A percentile compares a stretch with the other conserved stretches of the same genome.
These are phyloP conservation scores for Tricholoma bakamatsutake DNA, from an alignment of 768 basidiomycete genomes.

Conservation along the genomic window DNA sequence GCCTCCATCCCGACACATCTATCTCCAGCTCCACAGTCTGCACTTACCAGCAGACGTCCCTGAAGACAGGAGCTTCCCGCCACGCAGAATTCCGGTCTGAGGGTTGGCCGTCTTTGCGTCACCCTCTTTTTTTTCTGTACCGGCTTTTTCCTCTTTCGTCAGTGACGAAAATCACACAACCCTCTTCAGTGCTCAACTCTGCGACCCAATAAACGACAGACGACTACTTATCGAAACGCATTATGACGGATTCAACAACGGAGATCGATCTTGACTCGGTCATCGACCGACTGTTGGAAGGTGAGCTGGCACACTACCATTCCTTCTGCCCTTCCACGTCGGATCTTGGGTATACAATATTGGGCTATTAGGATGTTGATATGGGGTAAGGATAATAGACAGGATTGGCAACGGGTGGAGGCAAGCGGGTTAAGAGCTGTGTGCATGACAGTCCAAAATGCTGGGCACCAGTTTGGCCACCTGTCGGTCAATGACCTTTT, in stretches of 20 bases:
- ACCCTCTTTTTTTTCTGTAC: slow-evolving; percentile 10
- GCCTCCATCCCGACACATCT: neutral
- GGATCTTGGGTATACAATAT: neutral
- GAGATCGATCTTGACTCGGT: slow-evolving; percentile 99
- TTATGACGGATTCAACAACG: slow-evolving; percentile 74
- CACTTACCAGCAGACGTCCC: neutral
- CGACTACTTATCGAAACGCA: slow-evolving; percentile 14
- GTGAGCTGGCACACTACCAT: slow-evolving; percentile 44
- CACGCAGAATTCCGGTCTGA: neutral
- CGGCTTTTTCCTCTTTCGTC: slow-evolving; percentile 5
- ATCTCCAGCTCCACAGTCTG: slow-evolving; percentile 1
- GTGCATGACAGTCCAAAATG: neutral
- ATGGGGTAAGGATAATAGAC: neutral
- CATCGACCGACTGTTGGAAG: slow-evolving; percentile 97
- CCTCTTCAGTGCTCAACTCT: slow-evolving; percentile 5
- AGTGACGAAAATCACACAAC: slow-evolving; percentile 9
- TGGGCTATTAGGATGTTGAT: neutral
- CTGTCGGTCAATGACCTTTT: neutral
- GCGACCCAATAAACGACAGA: slow-evolving; percentile 6
- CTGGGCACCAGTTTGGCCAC: neutral
- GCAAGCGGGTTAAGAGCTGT: neutral
- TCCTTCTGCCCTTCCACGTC: neutral
- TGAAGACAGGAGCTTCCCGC: neutral
- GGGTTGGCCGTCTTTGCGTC: slow-evolving; percentile 3
- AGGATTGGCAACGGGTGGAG: neutral